These are phyloP conservation scores for Astrothelium subdiscretum DNA, from an alignment of 495 filamentous ascomycete genomes.

Conservation along the genomic window DNA sequence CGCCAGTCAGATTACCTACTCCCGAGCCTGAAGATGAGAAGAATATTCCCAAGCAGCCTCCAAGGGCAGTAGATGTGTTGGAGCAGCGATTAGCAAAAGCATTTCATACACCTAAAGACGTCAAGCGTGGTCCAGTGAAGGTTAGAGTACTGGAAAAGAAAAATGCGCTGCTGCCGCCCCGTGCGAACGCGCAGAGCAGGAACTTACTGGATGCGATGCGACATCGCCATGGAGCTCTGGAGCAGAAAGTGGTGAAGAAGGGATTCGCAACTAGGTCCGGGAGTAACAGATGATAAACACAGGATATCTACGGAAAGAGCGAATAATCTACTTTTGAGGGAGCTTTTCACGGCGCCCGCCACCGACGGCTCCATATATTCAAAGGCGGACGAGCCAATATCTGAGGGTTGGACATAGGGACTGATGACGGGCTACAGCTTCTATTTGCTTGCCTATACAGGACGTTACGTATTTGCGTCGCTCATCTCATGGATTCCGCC, in stretches of 20 bases:
- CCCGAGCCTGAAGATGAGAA: slow-evolving; percentile 19
- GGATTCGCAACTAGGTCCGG: background rate
- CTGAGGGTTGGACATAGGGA: background rate
- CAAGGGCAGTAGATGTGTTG: background rate
- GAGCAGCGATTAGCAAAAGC: slow-evolving; percentile 16
- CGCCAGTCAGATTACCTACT: slow-evolving; percentile 31
- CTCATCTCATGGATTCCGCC: too few relatives aligned
- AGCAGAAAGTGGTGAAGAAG: background rate
- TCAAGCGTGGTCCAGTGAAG: slow-evolving; percentile 39
- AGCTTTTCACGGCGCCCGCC: too few relatives aligned
- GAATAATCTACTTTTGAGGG: too few relatives aligned
- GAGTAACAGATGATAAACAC: background rate
- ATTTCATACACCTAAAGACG: slow-evolving; percentile 42
- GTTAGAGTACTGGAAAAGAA: slow-evolving; percentile 40
- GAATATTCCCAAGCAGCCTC: background rate
- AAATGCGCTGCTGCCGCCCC: slow-evolving; percentile 37
- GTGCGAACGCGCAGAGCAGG: slow-evolving; percentile 35
- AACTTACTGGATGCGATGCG: slow-evolving; percentile 41
- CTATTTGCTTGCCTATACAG: too few relatives aligned
- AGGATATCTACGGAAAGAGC: background rate
- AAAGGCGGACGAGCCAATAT: background rate
- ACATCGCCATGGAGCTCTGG: slow-evolving; percentile 11
- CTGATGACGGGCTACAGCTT: too few relatives aligned
- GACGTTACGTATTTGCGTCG: too few relatives aligned
- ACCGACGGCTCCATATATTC: background rate